A percentile compares a stretch with the other conserved stretches of the same genome.
phyloP scores from a whole-genome alignment of 495 filamentous ascomycete species.

The Letharia lupina region DNA sequence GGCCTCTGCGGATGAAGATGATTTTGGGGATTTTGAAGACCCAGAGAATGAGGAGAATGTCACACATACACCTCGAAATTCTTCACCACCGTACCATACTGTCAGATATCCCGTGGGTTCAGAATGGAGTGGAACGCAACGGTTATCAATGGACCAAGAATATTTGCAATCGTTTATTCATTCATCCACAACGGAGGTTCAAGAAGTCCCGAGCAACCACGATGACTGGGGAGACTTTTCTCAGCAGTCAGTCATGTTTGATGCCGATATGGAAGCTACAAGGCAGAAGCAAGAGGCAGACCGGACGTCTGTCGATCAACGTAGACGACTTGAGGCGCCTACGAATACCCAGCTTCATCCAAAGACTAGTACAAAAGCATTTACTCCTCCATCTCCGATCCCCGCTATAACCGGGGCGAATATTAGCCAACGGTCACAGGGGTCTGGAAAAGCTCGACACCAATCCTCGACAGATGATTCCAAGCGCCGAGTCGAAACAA shows the following conservation, averaged over 20 bases:
- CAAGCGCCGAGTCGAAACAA: not conserved
- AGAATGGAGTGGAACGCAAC: not conserved
- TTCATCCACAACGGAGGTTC: not conserved
- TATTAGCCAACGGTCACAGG: not conserved
- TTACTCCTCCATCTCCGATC: not conserved
- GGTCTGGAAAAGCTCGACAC: not conserved
- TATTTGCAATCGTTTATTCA: not conserved
- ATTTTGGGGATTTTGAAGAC: slow-evolving; percentile 69
- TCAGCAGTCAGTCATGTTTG: slow-evolving; percentile 27
- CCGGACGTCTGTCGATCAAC: slow-evolving; percentile 5
- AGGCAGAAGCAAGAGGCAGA: slow-evolving; percentile 14
- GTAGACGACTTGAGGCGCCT: not conserved
- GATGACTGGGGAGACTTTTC: slow-evolving; percentile 55
- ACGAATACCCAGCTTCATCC: not conserved
- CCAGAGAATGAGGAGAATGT: slow-evolving; percentile 29
- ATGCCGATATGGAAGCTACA: slow-evolving; percentile 21
- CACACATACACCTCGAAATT: not conserved
- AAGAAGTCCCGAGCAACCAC: slow-evolving; percentile 24
- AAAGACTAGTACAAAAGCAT: not conserved
- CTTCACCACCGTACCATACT: not conserved
- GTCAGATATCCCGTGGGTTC: not conserved
- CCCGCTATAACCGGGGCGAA: not conserved
- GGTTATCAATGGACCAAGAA: no score
- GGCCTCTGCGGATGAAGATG: slow-evolving; percentile 52
- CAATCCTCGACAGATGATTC: not conserved